phyloP scores from a whole-genome alignment of 495 filamentous ascomycete species.

The Penicillium manginii region DNA sequence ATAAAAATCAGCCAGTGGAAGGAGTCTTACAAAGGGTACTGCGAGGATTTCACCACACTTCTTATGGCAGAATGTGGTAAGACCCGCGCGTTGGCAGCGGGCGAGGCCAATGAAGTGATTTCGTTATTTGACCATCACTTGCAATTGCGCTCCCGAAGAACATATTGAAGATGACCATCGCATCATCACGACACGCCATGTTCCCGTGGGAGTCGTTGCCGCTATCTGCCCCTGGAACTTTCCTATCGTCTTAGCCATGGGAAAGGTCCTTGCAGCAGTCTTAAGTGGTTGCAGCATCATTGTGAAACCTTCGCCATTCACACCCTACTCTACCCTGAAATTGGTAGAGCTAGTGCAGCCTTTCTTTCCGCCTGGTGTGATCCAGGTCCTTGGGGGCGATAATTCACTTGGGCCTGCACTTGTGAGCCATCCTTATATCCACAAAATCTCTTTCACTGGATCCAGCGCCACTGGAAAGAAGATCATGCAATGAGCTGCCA shows the following conservation, averaged over 20 bases:
- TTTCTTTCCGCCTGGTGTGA: conserved; percentile 62
- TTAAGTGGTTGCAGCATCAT: conserved; percentile 63
- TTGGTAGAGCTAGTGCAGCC: conserved; percentile 59
- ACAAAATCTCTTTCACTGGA: conserved; percentile 66
- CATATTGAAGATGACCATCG: conserved; percentile 39
- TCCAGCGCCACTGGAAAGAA: conserved; percentile 63
- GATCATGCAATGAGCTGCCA: conserved; percentile 56
- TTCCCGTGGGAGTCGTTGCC: conserved; percentile 54
- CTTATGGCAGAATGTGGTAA: conserved; percentile 1
- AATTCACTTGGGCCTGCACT: conserved; percentile 60
- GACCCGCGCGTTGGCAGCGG: neutral
- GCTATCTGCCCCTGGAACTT: conserved; percentile 67
- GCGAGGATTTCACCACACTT: conserved; percentile 9
- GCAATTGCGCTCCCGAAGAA: conserved; percentile 17
- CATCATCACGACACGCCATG: conserved; percentile 31
- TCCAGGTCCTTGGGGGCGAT: conserved; percentile 63
- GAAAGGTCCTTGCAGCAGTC: conserved; percentile 60
- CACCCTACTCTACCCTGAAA: conserved; percentile 64
- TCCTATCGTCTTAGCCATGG: conserved; percentile 54
- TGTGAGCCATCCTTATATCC: conserved; percentile 55
- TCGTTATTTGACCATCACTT: conserved; percentile 56
- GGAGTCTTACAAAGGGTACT: neutral
- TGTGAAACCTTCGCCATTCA: conserved; percentile 66
- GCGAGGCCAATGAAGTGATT: conserved; percentile 60
- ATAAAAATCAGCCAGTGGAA: neutral